phyloP scores from a whole-genome alignment of 2,329 filamentous ascomycete species.

The Botrytis squamosa region DNA sequence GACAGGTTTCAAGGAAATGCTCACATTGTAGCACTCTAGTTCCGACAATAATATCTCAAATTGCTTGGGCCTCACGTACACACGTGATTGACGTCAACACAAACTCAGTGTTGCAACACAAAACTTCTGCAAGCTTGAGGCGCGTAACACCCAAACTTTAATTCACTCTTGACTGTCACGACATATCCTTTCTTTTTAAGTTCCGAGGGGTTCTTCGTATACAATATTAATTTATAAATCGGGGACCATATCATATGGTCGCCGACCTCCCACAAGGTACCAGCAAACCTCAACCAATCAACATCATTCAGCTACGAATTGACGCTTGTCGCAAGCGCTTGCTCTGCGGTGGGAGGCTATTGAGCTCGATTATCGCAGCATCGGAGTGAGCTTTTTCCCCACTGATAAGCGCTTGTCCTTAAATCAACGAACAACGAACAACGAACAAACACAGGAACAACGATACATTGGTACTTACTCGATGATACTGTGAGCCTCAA shows the following conservation, averaged over 20 bases:
- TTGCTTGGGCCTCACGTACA: background rate
- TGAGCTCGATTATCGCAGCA: background rate
- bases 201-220: conserved; percentile 5
- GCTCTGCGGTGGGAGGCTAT: background rate
- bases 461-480: conserved; percentile 4
- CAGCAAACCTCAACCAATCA: conserved; percentile 21
- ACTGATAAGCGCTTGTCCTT: conserved; percentile 10
- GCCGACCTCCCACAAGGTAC: conserved; percentile 20
- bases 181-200: conserved; percentile 2
- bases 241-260: conserved; percentile 20
- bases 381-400: background rate
- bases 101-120: conserved; percentile 1
- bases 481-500: conserved; percentile 3
- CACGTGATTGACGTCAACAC: conserved; percentile 17
- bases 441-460: conserved; percentile 1
- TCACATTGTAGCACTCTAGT: conserved; percentile 10
- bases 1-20: background rate
- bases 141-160: conserved; percentile 15
- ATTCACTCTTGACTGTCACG: conserved; percentile 8
- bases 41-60: conserved; percentile 4
- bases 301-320: conserved; percentile 4
- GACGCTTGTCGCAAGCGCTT: conserved; percentile 19
- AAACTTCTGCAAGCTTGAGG: conserved; percentile 13
- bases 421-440: conserved; percentile 13
- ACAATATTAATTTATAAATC: conserved; percentile 15